Percentiles rank a stretch among this genome's conserved stretches.
Evolutionary conservation across 257 asterid species (phyloP).

Genomic region (Coffea eugenioides): DNA sequence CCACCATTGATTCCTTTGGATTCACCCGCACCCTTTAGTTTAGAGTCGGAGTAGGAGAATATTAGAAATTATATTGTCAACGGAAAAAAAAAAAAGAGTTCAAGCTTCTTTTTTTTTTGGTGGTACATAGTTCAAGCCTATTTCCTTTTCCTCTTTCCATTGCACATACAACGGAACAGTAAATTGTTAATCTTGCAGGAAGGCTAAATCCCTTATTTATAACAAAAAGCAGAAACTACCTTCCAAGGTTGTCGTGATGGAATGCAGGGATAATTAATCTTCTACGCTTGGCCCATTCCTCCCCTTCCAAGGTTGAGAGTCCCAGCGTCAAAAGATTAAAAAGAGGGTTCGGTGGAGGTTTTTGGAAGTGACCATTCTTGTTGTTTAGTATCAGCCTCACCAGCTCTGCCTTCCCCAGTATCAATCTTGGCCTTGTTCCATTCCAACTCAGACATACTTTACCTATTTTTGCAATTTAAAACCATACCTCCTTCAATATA

Average conservation of each 20-base stretch:
- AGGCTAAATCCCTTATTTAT: no score
- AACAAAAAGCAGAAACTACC: slow-evolving; percentile 3
- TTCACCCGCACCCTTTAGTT: no score
- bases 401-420: slow-evolving; percentile 25
- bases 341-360: slow-evolving; percentile 24
- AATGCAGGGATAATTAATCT: slow-evolving; percentile 31
- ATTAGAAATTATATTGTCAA: no score
- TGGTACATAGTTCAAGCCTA: no score
- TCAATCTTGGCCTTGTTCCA: slow-evolving; percentile 23
- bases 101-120: no score
- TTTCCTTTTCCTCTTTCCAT: no score
- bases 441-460: neutral
- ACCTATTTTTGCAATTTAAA: neutral
- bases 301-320: slow-evolving; percentile 26
- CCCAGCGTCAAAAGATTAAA: slow-evolving; percentile 24
- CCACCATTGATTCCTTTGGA: no score
- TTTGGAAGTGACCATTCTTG: slow-evolving; percentile 13
- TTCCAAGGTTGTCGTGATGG: slow-evolving; percentile 23
- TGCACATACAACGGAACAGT: no score
- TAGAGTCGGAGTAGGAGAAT: no score
- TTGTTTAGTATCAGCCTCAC: slow-evolving; percentile 14
- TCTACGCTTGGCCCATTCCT: slow-evolving; percentile 27
- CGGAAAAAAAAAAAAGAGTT: no score
- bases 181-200: no score
- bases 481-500: neutral